Evolutionary conservation across 805 yeast genomes (phyloP).

Genomic region (Nakazawaea pomicola): DNA sequence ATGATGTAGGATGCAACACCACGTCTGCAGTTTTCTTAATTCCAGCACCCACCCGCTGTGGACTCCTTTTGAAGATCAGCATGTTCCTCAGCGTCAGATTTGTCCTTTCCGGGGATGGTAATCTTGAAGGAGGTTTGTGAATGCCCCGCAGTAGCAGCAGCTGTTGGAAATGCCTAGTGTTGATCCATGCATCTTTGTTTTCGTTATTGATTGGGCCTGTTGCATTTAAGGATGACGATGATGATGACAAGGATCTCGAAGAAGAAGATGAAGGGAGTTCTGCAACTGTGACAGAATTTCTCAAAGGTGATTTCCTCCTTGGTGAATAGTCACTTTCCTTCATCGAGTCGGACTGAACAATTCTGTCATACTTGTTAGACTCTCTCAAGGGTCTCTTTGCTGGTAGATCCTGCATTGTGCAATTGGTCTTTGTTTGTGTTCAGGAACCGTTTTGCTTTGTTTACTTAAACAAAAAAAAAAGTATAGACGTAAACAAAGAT

Average conservation of each 20-base stretch:
- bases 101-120: background rate
- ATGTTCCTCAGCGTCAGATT: background rate
- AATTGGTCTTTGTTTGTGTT: background rate
- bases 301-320: constrained; percentile 4
- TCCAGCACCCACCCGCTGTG: constrained; percentile 1
- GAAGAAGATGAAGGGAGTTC: constrained; percentile 5
- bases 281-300: background rate
- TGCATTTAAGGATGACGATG: background rate
- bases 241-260: background rate
- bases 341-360: background rate
- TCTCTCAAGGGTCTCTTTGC: background rate
- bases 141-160: no score
- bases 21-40: no score
- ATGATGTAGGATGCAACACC: no score
- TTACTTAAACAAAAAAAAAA: no score
- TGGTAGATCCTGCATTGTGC: background rate
- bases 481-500: no score
- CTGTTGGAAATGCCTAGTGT: no score
- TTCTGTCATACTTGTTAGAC: background rate
- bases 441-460: background rate
- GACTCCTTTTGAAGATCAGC: constrained; percentile 4
- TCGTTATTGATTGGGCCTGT: no score
- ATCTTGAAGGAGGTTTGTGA: no score
- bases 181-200: no score
- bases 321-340: background rate